These are phyloP conservation scores for Symbiodinium natans DNA, from an alignment of 73 alveolate species.

Conservation along the genomic window DNA sequence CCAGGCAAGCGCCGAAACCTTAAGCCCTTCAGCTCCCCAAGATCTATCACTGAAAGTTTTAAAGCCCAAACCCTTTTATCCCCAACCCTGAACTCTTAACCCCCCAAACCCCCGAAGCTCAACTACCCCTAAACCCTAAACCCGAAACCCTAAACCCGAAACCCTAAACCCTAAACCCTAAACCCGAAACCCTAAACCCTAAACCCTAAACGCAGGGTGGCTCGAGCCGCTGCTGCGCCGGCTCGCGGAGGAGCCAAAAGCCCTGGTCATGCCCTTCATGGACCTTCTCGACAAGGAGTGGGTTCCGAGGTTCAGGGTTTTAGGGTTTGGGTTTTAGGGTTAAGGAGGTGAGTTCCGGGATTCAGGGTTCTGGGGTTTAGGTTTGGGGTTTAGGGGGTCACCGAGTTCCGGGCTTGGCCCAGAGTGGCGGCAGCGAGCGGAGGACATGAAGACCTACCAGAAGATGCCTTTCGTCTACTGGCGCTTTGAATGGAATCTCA, in stretches of 20 bases:
- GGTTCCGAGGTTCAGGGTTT: neutral
- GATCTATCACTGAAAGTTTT: no score
- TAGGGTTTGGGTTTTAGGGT: neutral
- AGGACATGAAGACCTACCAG: constrained; percentile 31
- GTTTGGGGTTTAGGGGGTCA: neutral
- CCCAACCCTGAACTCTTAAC: no score
- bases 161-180: no score
- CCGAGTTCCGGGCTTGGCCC: neutral
- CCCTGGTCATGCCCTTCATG: constrained; percentile 48
- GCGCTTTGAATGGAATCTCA: constrained; percentile 87
- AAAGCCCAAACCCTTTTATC: no score
- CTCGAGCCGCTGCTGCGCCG: constrained; percentile 58
- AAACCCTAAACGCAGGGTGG: no score
- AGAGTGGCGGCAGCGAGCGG: neutral
- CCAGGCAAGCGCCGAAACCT: no score
- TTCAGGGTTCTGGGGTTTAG: neutral
- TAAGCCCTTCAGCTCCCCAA: no score
- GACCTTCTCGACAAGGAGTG: constrained; percentile 25
- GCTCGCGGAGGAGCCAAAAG: constrained; percentile 34
- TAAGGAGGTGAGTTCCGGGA: neutral
- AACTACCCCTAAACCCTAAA: no score
- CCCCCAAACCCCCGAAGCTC: no score
- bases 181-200: no score
- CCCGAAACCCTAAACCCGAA: no score
- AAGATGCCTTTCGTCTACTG: constrained; percentile 20